Evolutionary conservation across 768 basidiomycete genomes (phyloP).

Genomic region (Strobilomyces dryophilus): DNA sequence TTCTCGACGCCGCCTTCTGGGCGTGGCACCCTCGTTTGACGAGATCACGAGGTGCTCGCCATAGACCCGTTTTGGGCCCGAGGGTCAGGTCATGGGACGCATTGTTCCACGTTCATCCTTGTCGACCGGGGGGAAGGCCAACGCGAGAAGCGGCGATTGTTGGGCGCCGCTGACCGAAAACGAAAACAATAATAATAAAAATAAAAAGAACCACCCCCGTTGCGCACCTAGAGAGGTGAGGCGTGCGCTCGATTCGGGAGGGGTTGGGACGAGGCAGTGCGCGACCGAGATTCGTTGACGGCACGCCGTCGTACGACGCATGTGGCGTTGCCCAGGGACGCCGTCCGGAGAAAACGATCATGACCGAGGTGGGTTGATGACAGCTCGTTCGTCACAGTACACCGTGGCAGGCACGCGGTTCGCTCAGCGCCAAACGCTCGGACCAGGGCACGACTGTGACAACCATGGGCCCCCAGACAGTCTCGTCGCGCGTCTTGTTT

Average conservation of each 20-base stretch:
- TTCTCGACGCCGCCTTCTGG: too few relatives aligned
- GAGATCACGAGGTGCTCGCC: too few relatives aligned
- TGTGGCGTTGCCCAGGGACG: neutral
- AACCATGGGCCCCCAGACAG: constrained; percentile 17
- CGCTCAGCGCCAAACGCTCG: neutral
- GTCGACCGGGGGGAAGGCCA: too few relatives aligned
- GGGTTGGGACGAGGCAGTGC: too few relatives aligned
- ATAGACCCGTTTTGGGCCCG: constrained; percentile 1
- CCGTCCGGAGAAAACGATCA: too few relatives aligned
- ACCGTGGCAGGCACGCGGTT: too few relatives aligned
- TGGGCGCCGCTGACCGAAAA: neutral
- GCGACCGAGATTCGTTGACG: neutral
- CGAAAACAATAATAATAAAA: too few relatives aligned
- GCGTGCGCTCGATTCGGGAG: neutral
- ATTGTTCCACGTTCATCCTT: too few relatives aligned
- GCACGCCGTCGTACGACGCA: neutral
- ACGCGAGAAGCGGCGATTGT: neutral
- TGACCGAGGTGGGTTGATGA: too few relatives aligned
- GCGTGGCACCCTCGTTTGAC: too few relatives aligned
- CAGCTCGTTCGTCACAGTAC: too few relatives aligned
- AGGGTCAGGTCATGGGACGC: neutral
- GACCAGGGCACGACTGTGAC: neutral
- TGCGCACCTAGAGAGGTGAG: constrained; percentile 20
- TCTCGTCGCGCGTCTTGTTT: neutral
- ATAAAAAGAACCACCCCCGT: neutral